These are phyloP conservation scores for Leptodermis oblonga DNA, from an alignment of 257 asterid genomes.

Conservation along the genomic window DNA sequence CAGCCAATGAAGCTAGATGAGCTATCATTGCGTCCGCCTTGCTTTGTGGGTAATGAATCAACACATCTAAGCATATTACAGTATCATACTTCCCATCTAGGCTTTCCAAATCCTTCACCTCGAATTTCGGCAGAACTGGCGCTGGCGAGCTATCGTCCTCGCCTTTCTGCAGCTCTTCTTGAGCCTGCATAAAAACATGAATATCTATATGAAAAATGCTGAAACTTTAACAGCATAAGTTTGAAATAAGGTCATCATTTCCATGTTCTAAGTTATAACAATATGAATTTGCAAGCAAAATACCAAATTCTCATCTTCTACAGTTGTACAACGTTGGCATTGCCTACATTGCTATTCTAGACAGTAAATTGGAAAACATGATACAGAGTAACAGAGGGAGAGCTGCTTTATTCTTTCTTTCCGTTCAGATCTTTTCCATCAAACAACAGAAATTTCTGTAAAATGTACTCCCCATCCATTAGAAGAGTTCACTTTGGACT, in stretches of 20 bases:
- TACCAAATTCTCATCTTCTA: background rate
- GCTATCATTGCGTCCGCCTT: constrained; percentile 95
- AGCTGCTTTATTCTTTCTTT: background rate
- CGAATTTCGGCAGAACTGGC: constrained; percentile 64
- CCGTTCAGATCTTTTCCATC: background rate
- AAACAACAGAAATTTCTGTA: background rate
- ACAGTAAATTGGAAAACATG: too few species aligned
- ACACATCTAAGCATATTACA: constrained; percentile 82
- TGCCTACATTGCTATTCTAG: background rate
- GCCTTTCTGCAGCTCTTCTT: constrained; percentile 54
- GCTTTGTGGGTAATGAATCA: constrained; percentile 92
- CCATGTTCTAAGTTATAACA: background rate
- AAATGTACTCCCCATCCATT: too few species aligned
- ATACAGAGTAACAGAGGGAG: background rate
- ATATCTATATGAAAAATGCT: background rate
- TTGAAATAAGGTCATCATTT: background rate
- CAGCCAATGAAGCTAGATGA: constrained; percentile 86
- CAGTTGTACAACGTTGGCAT: too few species aligned
- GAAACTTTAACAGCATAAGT: background rate
- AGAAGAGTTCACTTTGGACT: too few species aligned
- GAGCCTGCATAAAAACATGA: constrained; percentile 45
- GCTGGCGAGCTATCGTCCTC: constrained; percentile 43
- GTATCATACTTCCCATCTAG: constrained; percentile 79
- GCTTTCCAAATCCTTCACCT: constrained; percentile 86
- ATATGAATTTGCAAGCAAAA: background rate